Evolutionary conservation across 768 basidiomycete genomes (phyloP).

Genomic region (Fomitopsis serialis): DNA sequence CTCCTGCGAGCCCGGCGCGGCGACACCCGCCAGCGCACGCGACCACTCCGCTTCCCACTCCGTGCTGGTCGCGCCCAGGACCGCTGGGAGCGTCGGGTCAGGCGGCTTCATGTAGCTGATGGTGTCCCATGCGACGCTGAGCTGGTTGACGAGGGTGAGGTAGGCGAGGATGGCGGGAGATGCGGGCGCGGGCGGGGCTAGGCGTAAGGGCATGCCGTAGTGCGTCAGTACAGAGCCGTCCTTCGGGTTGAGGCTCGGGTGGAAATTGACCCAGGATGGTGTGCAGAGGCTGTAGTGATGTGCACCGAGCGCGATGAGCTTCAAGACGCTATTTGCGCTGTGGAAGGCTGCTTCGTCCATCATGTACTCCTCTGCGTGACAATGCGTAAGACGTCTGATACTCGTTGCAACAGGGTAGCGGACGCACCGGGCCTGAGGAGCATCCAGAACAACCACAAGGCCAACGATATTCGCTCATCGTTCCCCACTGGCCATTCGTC

Average conservation of each 20-base stretch:
- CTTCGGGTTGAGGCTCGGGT: conserved; percentile 25
- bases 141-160: conserved; percentile 42
- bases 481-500: conserved; percentile 63
- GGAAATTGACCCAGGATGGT: conserved; percentile 55
- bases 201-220: conserved; percentile 25
- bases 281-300: conserved; percentile 61
- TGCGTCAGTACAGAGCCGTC: conserved; percentile 12
- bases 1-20: conserved; percentile 30
- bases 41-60: conserved; percentile 76
- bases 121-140: conserved; percentile 17
- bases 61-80: conserved; percentile 25
- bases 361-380: conserved; percentile 41
- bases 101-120: conserved; percentile 22
- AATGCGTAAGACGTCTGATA: not conserved
- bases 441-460: conserved; percentile 81
- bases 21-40: conserved; percentile 36
- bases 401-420: not conserved
- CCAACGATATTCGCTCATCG: conserved; percentile 47
- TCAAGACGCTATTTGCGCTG: conserved; percentile 45
- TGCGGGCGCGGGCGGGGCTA: conserved; percentile 58
- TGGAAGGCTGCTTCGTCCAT: conserved; percentile 35
- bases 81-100: conserved; percentile 16
- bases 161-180: conserved; percentile 70
- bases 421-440: conserved; percentile 54
- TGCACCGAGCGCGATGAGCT: conserved; percentile 62